Evolutionary conservation across 2,329 filamentous ascomycete species (phyloP).

Genomic region (Trichophyton equinum): DNA sequence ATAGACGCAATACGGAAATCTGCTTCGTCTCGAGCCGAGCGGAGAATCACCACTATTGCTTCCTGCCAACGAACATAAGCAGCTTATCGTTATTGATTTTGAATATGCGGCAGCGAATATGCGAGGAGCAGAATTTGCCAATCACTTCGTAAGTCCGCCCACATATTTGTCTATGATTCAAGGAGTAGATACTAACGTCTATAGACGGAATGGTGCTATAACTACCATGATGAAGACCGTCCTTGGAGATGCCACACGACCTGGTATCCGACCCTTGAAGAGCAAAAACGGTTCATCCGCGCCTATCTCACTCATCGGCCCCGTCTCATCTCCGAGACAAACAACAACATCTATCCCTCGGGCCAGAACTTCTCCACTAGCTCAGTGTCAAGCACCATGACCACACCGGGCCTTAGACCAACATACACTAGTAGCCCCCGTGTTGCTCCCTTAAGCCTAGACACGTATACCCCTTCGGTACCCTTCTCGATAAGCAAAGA

Average conservation of each 20-base stretch:
- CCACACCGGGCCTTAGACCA: conserved; percentile 20
- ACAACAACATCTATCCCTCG: conserved; percentile 13
- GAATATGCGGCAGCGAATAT: conserved; percentile 89
- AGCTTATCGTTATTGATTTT: conserved; percentile 94
- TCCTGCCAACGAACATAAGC: conserved; percentile 87
- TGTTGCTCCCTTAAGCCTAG: conserved; percentile 62
- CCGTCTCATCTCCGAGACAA: conserved; percentile 25
- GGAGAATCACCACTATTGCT: conserved; percentile 73
- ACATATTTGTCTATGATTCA: not conserved
- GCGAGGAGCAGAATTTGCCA: conserved; percentile 81
- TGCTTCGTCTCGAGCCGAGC: conserved; percentile 61
- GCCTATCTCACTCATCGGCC: conserved; percentile 78
- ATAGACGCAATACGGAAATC: conserved; percentile 96
- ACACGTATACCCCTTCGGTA: conserved; percentile 47
- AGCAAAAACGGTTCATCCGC: conserved; percentile 73
- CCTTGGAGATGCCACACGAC: conserved; percentile 56
- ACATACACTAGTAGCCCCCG: conserved; percentile 16
- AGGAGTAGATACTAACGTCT: not conserved
- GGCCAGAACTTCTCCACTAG: conserved; percentile 40
- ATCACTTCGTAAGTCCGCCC: conserved; percentile 61
- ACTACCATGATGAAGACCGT: conserved; percentile 66
- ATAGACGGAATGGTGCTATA: conserved; percentile 86
- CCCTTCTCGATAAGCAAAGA: conserved; percentile 36
- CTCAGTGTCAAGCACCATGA: conserved; percentile 24
- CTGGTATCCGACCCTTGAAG: conserved; percentile 62